Conservation (phyloP, 345 rosid species). For the Salix udensis region DNA sequence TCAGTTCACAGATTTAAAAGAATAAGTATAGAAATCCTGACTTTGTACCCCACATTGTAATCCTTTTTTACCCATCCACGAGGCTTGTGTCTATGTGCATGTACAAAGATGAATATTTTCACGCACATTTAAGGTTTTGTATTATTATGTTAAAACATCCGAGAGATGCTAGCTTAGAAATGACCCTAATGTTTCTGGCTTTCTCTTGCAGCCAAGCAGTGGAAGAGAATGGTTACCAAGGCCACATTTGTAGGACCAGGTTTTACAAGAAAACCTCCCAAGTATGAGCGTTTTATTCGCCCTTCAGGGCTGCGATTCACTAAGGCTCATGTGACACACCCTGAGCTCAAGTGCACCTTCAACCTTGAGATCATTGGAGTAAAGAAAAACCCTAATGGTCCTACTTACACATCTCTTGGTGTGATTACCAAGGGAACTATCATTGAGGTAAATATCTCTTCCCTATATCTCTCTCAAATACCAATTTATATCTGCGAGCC, state of each 20-base stretch:
- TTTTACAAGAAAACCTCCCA: conserved; percentile 92
- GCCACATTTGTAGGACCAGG: conserved; percentile 87
- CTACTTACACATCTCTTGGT: conserved; percentile 88
- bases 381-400: conserved; percentile 91
- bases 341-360: conserved; percentile 84
- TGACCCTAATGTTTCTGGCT: not conserved
- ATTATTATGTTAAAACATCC: not conserved
- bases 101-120: not conserved
- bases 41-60: not conserved
- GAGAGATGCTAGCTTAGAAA: not conserved
- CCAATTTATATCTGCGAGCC: not conserved
- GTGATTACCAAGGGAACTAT: conserved; percentile 90
- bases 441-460: conserved; percentile 53
- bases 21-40: not conserved
- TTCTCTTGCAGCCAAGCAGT: conserved; percentile 67
- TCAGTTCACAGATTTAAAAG: not conserved
- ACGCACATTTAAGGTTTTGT: not conserved
- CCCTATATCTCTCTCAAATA: not conserved
- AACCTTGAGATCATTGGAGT: conserved; percentile 78
- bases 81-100: not conserved
- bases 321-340: conserved; percentile 94
- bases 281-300: conserved; percentile 90
- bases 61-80: not conserved
- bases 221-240: conserved; percentile 97
- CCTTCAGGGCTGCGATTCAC: conserved; percentile 84